These are phyloP conservation scores for Fraxinus albicans DNA, from an alignment of 305 asterid species.

Conservation along the genomic window DNA sequence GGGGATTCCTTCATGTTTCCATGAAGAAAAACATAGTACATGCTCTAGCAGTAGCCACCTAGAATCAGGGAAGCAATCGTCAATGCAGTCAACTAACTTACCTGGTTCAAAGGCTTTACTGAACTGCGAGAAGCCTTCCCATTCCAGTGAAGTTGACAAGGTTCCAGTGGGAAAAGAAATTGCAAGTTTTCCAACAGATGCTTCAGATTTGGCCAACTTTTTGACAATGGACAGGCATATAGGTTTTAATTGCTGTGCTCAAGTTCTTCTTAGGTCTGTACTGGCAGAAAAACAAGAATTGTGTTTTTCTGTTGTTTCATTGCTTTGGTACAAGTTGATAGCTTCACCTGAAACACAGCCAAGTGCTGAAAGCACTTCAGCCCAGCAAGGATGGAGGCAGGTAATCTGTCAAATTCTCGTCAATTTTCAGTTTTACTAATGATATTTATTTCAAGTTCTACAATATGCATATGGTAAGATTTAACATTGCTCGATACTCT, in stretches of 20 bases:
- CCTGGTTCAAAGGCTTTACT: conserved; percentile 43
- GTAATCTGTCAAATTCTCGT: conserved; percentile 36
- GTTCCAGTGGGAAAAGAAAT: conserved; percentile 55
- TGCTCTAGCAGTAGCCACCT: conserved; percentile 53
- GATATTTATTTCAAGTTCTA: neutral
- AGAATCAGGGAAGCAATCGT: conserved; percentile 51
- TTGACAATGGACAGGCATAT: conserved; percentile 89
- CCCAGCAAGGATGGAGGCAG: conserved; percentile 99
- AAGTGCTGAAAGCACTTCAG: conserved; percentile 92
- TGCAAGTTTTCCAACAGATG: conserved; percentile 66
- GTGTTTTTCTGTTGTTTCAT: conserved; percentile 93
- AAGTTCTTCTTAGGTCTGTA: conserved; percentile 75
- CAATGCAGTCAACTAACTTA: conserved; percentile 37
- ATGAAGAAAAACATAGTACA: conserved; percentile 52
- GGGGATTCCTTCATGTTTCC: conserved; percentile 50
- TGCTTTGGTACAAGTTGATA: conserved; percentile 98
- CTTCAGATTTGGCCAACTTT: conserved; percentile 95
- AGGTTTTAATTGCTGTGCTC: conserved; percentile 81
- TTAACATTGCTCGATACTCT: conserved; percentile 7
- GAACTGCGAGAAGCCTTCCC: conserved; percentile 35
- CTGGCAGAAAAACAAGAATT: conserved; percentile 84
- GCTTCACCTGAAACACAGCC: conserved; percentile 92
- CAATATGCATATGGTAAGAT: neutral
- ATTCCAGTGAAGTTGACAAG: conserved; percentile 36
- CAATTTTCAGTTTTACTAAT: conserved; percentile 4